Evolutionary conservation across 2,329 filamentous ascomycete species (phyloP).

Genomic region (Aaosphaeria pasadenensis): DNA sequence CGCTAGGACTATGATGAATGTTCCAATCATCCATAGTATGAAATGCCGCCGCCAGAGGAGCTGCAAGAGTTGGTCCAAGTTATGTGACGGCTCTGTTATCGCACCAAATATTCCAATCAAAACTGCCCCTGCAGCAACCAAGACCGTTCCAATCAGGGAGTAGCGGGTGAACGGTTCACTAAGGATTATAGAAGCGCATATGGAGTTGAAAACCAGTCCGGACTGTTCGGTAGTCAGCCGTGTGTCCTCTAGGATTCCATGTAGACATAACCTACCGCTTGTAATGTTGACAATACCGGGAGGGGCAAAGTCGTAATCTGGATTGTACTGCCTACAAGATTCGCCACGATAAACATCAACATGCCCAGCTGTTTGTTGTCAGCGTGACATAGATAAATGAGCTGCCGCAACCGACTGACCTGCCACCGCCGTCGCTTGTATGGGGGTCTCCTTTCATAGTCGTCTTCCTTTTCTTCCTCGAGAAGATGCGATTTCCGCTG

Average conservation of each 20-base stretch:
- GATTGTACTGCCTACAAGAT: conserved; percentile 90
- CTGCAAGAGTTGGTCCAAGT: conserved; percentile 72
- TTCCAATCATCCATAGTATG: conserved; percentile 83
- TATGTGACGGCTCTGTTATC: conserved; percentile 89
- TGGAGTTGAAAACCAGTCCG: conserved; percentile 96
- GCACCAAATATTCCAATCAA: conserved; percentile 93
- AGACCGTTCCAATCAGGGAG: conserved; percentile 84
- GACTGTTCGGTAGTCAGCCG: conserved; percentile 48
- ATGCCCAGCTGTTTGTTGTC: conserved; percentile 64
- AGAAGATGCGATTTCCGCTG: conserved; percentile 98
- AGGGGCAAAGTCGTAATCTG: conserved; percentile 95
- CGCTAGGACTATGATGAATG: conserved; percentile 67
- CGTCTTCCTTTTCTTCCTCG: conserved; percentile 85
- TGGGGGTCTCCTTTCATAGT: conserved; percentile 77
- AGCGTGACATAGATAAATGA: conserved; percentile 4
- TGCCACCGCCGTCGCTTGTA: conserved; percentile 93
- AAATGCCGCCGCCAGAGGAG: conserved; percentile 74
- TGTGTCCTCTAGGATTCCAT: no score
- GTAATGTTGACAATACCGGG: conserved; percentile 89
- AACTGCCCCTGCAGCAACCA: conserved; percentile 85
- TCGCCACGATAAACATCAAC: conserved; percentile 94
- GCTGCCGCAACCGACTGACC: conserved; percentile 23
- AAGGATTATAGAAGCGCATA: conserved; percentile 90
- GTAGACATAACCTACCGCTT: conserved; percentile 55
- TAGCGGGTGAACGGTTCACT: conserved; percentile 91